Conservation (phyloP, 2,329 filamentous ascomycete genomes). For the Curvularia sp. region DNA sequence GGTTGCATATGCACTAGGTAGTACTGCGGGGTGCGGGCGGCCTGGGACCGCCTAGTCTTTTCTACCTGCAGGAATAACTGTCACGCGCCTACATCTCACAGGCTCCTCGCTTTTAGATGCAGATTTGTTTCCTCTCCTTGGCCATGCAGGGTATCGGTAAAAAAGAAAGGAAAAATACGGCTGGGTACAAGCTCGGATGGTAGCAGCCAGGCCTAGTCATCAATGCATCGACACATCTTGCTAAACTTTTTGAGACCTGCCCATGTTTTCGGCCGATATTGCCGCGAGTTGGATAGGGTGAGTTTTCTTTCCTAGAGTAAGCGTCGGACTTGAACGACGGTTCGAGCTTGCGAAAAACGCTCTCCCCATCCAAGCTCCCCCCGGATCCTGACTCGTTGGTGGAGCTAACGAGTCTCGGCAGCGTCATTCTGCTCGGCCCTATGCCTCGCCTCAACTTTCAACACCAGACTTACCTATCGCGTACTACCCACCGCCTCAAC, state of each 20-base stretch:
- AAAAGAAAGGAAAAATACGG: not conserved
- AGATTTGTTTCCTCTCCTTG: not conserved
- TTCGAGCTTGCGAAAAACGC: slow-evolving; percentile 1
- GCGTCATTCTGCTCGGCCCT: slow-evolving; percentile 13
- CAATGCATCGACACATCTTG: slow-evolving; percentile 4
- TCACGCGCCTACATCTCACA: slow-evolving; percentile 1
- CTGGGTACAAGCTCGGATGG: not conserved
- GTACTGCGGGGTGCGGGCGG: slow-evolving; percentile 3
- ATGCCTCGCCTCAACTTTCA: slow-evolving; percentile 8
- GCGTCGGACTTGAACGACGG: not conserved
- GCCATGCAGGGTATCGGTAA: not conserved
- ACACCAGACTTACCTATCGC: slow-evolving; percentile 16
- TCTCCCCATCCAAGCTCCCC: slow-evolving; percentile 1
- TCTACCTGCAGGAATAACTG: not conserved
- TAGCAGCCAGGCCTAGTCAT: not conserved
- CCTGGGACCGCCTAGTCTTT: not conserved
- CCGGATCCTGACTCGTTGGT: slow-evolving; percentile 7
- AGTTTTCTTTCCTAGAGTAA: slow-evolving; percentile 1
- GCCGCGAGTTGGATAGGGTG: not conserved
- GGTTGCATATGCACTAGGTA: not conserved
- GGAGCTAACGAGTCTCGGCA: slow-evolving; percentile 11
- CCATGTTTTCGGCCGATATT: not conserved
- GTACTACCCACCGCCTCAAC: slow-evolving; percentile 3
- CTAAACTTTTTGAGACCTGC: not conserved
- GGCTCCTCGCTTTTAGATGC: not conserved